phyloP scores from a whole-genome alignment of 176 grass and related monocot genomes.

The Eragrostis nindensis region DNA sequence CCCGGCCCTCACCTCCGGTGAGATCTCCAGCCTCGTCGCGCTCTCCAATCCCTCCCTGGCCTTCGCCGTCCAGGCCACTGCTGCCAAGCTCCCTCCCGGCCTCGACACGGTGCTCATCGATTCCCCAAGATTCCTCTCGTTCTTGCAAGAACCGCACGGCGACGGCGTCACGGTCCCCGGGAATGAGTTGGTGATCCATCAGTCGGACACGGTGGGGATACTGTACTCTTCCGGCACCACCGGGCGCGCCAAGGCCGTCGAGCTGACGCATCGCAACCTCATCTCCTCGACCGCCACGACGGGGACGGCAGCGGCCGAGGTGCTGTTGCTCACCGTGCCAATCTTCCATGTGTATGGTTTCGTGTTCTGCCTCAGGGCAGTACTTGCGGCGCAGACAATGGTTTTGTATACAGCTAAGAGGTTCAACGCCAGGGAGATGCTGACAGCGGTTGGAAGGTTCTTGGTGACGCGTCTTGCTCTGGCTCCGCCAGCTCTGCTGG shows the following conservation, averaged over 20 bases:
- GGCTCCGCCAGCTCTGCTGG: constrained; percentile 44
- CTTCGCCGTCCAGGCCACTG: constrained; percentile 34
- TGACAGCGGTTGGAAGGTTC: constrained; percentile 19
- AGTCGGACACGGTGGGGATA: constrained; percentile 50
- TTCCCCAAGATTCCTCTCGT: constrained; percentile 34
- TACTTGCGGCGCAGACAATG: constrained; percentile 23
- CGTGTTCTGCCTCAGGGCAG: constrained; percentile 36
- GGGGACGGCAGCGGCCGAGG: not conserved
- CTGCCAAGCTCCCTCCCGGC: constrained; percentile 32
- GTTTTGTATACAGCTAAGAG: constrained; percentile 43
- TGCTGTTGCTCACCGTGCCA: constrained; percentile 47
- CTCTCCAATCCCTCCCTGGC: constrained; percentile 52
- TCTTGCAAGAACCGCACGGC: not conserved
- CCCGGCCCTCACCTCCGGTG: constrained; percentile 45
- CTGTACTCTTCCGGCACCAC: constrained; percentile 60
- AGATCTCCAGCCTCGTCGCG: constrained; percentile 38
- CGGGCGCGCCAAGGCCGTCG: constrained; percentile 39
- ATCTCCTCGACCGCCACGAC: not conserved
- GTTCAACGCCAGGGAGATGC: constrained; percentile 37
- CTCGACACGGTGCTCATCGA: constrained; percentile 38
- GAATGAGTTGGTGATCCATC: not conserved
- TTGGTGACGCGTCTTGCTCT: constrained; percentile 36
- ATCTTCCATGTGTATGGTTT: constrained; percentile 63
- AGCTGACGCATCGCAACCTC: constrained; percentile 53
- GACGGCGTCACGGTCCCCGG: not conserved